phyloP scores from a whole-genome alignment of 2,329 filamentous ascomycete genomes.

The Diaporthe australafricana region DNA sequence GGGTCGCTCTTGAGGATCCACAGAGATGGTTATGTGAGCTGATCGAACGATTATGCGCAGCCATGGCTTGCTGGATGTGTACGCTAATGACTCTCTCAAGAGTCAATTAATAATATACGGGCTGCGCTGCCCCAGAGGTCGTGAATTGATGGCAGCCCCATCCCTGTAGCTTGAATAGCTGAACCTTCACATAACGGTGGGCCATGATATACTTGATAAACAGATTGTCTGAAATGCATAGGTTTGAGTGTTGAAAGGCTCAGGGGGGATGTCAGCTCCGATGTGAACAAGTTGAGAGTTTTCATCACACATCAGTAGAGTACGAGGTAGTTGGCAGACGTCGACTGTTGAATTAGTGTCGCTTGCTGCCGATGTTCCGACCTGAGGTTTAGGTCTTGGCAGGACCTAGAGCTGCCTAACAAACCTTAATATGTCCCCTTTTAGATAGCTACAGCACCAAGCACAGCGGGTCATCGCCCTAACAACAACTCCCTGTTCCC shows the following conservation, averaged over 20 bases:
- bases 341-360: not conserved
- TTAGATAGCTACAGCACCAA: not conserved
- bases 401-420: conserved; percentile 9
- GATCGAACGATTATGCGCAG: not conserved
- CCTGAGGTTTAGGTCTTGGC: not conserved
- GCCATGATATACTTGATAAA: not conserved
- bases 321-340: not conserved
- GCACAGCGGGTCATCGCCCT: not conserved
- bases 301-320: not conserved
- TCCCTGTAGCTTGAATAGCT: not conserved
- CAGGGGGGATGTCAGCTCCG: not conserved
- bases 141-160: not conserved
- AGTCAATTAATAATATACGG: not conserved
- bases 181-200: not conserved
- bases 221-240: not conserved
- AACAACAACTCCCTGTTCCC: not conserved
- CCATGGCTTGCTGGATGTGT: not conserved
- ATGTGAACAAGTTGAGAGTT: no score
- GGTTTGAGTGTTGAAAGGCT: not conserved
- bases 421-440: conserved; percentile 7
- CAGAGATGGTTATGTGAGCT: not conserved
- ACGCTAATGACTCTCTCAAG: not conserved
- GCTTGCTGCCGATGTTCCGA: not conserved
- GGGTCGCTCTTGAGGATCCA: not conserved
- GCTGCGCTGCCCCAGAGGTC: not conserved